Evolutionary conservation across 1,139 yeast genomes (phyloP).

Genomic region (Yamadazyma oceani): DNA sequence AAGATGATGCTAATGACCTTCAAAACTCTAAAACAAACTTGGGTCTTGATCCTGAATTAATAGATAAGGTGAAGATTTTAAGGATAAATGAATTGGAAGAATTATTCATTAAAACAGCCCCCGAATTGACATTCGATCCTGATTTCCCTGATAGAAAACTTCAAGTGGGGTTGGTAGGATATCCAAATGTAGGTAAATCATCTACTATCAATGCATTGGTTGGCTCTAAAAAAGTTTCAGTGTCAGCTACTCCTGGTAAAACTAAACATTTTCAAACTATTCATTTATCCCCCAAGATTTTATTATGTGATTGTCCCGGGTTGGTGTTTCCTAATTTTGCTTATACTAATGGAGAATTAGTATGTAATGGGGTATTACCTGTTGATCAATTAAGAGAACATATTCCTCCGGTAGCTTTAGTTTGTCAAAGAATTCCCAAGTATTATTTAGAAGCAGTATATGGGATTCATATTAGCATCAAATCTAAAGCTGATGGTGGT

Average conservation of each 20-base stretch:
- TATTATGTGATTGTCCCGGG: constrained; percentile 98
- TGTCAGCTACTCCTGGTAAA: constrained; percentile 97
- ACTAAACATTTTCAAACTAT: constrained; percentile 99
- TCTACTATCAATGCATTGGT: constrained; percentile 94
- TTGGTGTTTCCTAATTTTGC: constrained; percentile 98
- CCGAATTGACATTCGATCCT: constrained; percentile 58
- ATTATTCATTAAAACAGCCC: constrained; percentile 77
- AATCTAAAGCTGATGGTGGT: constrained; percentile 83
- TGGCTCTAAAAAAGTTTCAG: constrained; percentile 95
- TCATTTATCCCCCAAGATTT: constrained; percentile 74
- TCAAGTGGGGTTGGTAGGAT: constrained; percentile 95
- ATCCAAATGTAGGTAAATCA: constrained; percentile 95
- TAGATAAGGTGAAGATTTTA: constrained; percentile 64
- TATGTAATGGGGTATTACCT: constrained; percentile 96
- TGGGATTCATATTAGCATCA: constrained; percentile 84
- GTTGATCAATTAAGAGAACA: constrained; percentile 94
- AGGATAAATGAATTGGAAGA: constrained; percentile 83
- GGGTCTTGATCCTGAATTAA: constrained; percentile 18
- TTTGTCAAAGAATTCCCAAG: constrained; percentile 87
- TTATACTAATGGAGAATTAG: constrained; percentile 92
- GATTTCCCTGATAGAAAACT: constrained; percentile 61
- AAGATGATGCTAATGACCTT: constrained; percentile 15
- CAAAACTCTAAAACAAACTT: constrained; percentile 5
- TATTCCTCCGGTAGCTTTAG: constrained; percentile 87
- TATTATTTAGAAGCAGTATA: constrained; percentile 86